Evolutionary conservation across 345 rosid genomes (phyloP).

Genomic region (Chamaenerion angustifolium): DNA sequence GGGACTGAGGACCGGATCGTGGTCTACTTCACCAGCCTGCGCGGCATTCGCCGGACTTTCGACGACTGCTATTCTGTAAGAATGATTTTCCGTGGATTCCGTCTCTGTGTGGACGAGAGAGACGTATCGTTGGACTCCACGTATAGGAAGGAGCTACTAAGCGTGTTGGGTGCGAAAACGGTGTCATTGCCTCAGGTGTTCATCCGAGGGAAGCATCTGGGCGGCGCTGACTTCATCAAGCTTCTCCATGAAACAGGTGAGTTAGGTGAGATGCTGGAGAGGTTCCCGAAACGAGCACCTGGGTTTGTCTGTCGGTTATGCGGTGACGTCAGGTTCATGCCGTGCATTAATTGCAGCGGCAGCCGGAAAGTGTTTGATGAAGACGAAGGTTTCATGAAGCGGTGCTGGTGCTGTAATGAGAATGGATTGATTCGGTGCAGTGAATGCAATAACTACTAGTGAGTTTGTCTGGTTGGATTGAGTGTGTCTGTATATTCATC

Average conservation of each 20-base stretch:
- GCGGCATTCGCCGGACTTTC: conserved; percentile 69
- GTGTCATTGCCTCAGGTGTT: conserved; percentile 76
- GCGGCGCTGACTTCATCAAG: conserved; percentile 75
- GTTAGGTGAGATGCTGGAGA: conserved; percentile 53
- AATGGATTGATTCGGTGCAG: conserved; percentile 83
- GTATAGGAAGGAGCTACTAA: conserved; percentile 57
- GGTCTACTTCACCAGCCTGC: conserved; percentile 69
- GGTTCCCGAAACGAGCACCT: conserved; percentile 45
- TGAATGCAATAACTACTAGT: conserved; percentile 29
- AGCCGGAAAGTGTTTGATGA: conserved; percentile 86
- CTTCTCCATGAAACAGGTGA: conserved; percentile 74
- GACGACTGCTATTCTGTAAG: conserved; percentile 89
- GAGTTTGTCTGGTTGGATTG: no score
- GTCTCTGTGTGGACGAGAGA: conserved; percentile 83
- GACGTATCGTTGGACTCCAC: conserved; percentile 86
- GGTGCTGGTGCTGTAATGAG: conserved; percentile 75
- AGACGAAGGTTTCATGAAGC: conserved; percentile 50
- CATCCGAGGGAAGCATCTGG: conserved; percentile 51
- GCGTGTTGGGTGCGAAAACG: conserved; percentile 32
- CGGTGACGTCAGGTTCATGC: conserved; percentile 71
- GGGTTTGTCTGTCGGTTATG: conserved; percentile 58
- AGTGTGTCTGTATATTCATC: no score
- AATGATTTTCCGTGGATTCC: conserved; percentile 81
- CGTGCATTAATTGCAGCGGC: conserved; percentile 75
- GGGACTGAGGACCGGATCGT: conserved; percentile 91